Base-by-base conservation (phyloP, 306 rosid genomes). In the Parietaria judaica region DNA sequence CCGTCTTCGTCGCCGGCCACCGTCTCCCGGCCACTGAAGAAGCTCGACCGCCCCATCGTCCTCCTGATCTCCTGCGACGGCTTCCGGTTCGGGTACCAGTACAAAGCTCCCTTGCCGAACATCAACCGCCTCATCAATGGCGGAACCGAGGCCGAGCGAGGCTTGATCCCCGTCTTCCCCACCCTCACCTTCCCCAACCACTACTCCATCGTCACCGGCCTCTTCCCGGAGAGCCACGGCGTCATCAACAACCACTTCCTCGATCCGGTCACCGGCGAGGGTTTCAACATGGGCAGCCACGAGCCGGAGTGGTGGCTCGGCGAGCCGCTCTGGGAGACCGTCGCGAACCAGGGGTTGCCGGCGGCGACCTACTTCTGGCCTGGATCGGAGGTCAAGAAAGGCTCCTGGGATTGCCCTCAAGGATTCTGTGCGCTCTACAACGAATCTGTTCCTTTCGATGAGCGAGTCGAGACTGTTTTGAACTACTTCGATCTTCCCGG, bases 291-390 rank as follows among this genome's bases (percentile, higher is more conserved):
- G 99, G 61, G 67, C 0, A 88, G 85, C 81, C 94, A 82, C 55
- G 82, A 94, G 11, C 84, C 99, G 36, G 88, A 88, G 70, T 94
- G 99, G 99, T 88, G 97, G 99, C 74, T 88, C 0, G 99, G 99
- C 41, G 95, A 94, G 77, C 99, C 99, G 11, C 37, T 88, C 54
- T 94, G 99, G 99, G 95, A 86, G 74, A 94, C 99, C 36, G 89
- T 84, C 11, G 78, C 69, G 49, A 86, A 79, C 31, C 77, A 82
- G n/a, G 99, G 99, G 1, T 76, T 88, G 61, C 79, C 62, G 44
- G 99, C 99, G 55, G 76, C 97, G 0, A 86, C 95, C 0, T 89
- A 79, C 50, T 94, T 94, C 74, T 94, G 99, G 99, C 95, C 95
- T 8, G 99, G 99, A 46, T 75, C 99, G 65, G 97, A 94, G 94